phyloP scores from a whole-genome alignment of 164 flowering plant species.

The Santalum album region DNA sequence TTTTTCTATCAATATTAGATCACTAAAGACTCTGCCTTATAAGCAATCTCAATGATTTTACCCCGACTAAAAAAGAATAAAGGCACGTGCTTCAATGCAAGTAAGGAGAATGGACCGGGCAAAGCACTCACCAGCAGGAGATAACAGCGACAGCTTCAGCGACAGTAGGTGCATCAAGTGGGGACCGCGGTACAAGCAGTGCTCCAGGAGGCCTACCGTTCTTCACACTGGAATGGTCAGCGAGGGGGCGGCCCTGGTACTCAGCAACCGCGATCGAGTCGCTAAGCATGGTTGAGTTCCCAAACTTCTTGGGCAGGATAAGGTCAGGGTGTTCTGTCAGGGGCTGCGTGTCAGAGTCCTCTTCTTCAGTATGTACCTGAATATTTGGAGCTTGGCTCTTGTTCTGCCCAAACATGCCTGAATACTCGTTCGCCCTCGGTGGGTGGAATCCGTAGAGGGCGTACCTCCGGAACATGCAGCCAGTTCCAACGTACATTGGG shows the following conservation, averaged over 20 bases:
- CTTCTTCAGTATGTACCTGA: conserved; percentile 11
- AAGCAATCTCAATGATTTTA: no score
- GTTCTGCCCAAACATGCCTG: conserved; percentile 45
- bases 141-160: conserved; percentile 91
- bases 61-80: no score
- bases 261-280: conserved; percentile 84
- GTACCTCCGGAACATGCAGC: conserved; percentile 74
- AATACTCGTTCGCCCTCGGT: conserved; percentile 63
- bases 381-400: conserved; percentile 28
- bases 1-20: no score
- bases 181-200: conserved; percentile 45
- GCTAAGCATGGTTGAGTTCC: conserved; percentile 56
- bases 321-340: conserved; percentile 51
- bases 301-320: conserved; percentile 54
- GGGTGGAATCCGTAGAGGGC: conserved; percentile 83
- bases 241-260: conserved; percentile 83
- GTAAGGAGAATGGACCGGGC: no score
- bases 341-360: conserved; percentile 45
- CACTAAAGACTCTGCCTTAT: no score
- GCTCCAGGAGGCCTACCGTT: conserved; percentile 93
- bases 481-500: conserved; percentile 90
- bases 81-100: no score
- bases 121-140: conserved; percentile 97
- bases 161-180: conserved; percentile 82
- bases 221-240: conserved; percentile 65